Evolutionary conservation across 2,329 filamentous ascomycete genomes (phyloP).

Genomic region (Dactylellina parvicollis): DNA sequence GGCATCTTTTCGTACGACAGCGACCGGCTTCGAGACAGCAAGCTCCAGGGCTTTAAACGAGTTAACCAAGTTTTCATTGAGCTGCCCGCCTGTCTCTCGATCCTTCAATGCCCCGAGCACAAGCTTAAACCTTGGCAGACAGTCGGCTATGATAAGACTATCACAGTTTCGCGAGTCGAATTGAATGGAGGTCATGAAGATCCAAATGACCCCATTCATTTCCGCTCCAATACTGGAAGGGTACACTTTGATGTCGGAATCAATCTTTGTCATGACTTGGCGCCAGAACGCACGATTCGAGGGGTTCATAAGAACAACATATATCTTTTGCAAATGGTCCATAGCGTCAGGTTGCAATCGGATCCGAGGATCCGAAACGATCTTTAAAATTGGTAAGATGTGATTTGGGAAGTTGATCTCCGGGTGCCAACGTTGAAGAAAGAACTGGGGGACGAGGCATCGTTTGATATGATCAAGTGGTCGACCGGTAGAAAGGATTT

Average conservation of each 20-base stretch:
- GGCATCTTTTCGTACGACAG: neutral
- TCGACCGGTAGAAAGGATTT: neutral
- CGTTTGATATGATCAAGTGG: slow-evolving; percentile 15
- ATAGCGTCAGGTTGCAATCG: neutral
- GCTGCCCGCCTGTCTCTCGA: neutral
- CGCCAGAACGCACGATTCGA: slow-evolving; percentile 5
- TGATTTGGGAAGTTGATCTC: slow-evolving; percentile 39
- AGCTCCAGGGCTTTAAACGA: slow-evolving; percentile 7
- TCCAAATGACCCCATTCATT: slow-evolving; percentile 29
- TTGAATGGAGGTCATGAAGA: slow-evolving; percentile 24
- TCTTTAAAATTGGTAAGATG: slow-evolving; percentile 16
- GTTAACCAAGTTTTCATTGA: slow-evolving; percentile 5
- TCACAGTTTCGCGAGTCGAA: slow-evolving; percentile 23
- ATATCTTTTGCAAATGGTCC: slow-evolving; percentile 1
- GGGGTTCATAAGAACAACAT: slow-evolving; percentile 14
- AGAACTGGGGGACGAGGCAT: slow-evolving; percentile 24
- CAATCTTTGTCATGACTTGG: slow-evolving; percentile 13
- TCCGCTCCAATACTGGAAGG: slow-evolving; percentile 18
- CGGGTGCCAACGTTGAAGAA: slow-evolving; percentile 15
- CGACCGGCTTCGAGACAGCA: neutral
- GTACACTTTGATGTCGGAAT: slow-evolving; percentile 1
- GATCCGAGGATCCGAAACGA: slow-evolving; percentile 31
- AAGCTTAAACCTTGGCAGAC: slow-evolving; percentile 1
- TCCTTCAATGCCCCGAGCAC: neutral
- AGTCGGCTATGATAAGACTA: slow-evolving; percentile 26